Base-by-base conservation (phyloP, 164 flowering plant species). In the Stephania yunnanensis region DNA sequence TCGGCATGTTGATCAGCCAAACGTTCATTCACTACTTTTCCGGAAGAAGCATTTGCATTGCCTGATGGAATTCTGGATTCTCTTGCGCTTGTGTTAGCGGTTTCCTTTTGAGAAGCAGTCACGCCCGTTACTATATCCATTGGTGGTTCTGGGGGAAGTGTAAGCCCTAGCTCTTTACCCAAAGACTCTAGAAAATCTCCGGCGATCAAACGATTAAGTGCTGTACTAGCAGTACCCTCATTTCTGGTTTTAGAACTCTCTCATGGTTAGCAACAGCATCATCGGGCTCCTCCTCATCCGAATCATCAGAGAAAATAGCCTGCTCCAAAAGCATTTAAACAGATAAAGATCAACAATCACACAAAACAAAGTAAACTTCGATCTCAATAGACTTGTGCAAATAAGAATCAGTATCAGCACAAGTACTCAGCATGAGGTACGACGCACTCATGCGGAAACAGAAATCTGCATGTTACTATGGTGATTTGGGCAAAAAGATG, bases 221-320 rank as follows among this genome's bases (percentile, higher is more conserved):
- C 83, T 15, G 92, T 82, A 77, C 83, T 89, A 77, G 88, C 97
- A 66, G 79, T 36, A 36, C 42, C 94, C 82, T 89, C 95, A 79
- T 31, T 82, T 78, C 87, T 90, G 82, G 87, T 89, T 46, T 82
- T 66, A 81, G 77, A 71, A 88, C 87, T 77, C 82, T 88, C 71
- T 45, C 82, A 71, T 82, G 80, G 65, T 83, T 79, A 70, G 42
- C 36, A 77, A 20, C 71, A 74, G 83, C 17, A 22, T n/a, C n/a
- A n/a, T 45, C 70, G 46, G 87, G 90, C 36, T 63, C 88, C 76
- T 94, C 99, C 77, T 88, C 92, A 50, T 91, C 98, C 46, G 98
- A 93, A 77, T 96, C 99, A 83, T 96, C 99, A 72, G 98, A 96
- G 84, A 96, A 96, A 72, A 96, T 96, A 69, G 98, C 97, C 99